Evolutionary conservation across 2,329 filamentous ascomycete species (phyloP), one percentile per base, ranked within the genome.

Genomic region (Ophiognomonia clavigignenti-juglandacearum): DNA sequence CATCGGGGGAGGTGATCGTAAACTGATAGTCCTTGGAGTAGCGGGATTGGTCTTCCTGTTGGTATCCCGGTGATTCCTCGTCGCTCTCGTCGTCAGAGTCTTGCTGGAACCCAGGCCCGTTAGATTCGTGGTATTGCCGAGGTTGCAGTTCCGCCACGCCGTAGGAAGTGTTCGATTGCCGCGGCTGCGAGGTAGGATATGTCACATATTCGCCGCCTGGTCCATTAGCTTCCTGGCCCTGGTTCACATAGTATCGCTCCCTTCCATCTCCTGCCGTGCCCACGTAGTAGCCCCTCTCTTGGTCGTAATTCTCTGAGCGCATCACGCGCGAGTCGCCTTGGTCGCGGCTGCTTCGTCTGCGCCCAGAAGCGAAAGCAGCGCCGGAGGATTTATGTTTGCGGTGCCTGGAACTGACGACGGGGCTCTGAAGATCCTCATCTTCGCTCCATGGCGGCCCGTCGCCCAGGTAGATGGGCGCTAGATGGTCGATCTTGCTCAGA

Each of bases 21-120:
- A 96, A 96, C 58, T 95, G 88, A 64, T 95, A 96, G 65, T 96
- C 88, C 55, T 87, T 82, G 38, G 89, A 95, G 66, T 91, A 95
- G 58, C 90, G 81, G 46, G 84, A 88, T 62, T 88, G 78, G 60
- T 90, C 84, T 56, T 81, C 78, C 49, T 77, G 72, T 47, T 68
- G 72, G 52, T 72, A 75, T 24, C 73, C 74, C 1, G 80, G 78
- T 8, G 81, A 85, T 14, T 80, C 82, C 36, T 73, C 69, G 24
- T 71, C 65, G 63, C 78, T 82, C 14, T 79, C 80, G 13, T 71
- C 73, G 51, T 82, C 80, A 3, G 82, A 82, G 50, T 74, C 77
- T 16, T 70, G 72, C 22, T 65, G 67, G 58, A 77, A 78, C 16
- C 73, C 74, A 24, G n/a, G n/a, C n/a, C 75, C 69, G 48, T 77